A percentile compares a stretch with the other conserved stretches of the same genome.
Conservation (phyloP, 345 rosid genomes). For the Syzygium oleosum region DNA sequence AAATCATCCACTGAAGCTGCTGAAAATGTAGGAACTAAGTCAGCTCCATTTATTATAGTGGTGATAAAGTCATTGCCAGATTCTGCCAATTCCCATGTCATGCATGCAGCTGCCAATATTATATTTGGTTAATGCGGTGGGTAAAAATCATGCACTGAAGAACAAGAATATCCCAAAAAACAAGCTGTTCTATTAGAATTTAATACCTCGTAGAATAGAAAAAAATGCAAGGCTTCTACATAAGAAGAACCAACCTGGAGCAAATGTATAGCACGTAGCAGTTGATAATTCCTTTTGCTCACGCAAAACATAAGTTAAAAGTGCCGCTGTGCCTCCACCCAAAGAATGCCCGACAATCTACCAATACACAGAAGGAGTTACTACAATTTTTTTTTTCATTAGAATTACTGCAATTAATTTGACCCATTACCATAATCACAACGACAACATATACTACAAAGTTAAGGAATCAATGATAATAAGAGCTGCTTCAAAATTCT, state of each 20-base stretch:
- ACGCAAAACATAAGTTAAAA: constrained; percentile 70
- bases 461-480: background rate
- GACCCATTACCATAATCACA: background rate
- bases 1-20: constrained; percentile 89
- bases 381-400: background rate
- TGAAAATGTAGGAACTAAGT: constrained; percentile 93
- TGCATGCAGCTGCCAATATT: constrained; percentile 73
- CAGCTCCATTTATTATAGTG: constrained; percentile 80
- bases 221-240: background rate
- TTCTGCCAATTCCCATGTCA: constrained; percentile 98
- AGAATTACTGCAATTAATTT: background rate
- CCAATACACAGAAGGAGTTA: constrained; percentile 4
- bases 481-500: background rate
- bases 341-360: constrained; percentile 92
- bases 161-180: background rate
- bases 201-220: background rate
- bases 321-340: constrained; percentile 99
- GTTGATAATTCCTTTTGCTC: constrained; percentile 68
- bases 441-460: background rate
- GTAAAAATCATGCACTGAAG: background rate
- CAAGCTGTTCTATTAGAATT: background rate
- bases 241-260: constrained; percentile 55
- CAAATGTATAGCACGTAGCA: constrained; percentile 73
- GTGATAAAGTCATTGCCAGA: constrained; percentile 73
- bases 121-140: background rate